phyloP scores from a whole-genome alignment of 2,329 filamentous ascomycete species.

The Verticillium isaacii region DNA sequence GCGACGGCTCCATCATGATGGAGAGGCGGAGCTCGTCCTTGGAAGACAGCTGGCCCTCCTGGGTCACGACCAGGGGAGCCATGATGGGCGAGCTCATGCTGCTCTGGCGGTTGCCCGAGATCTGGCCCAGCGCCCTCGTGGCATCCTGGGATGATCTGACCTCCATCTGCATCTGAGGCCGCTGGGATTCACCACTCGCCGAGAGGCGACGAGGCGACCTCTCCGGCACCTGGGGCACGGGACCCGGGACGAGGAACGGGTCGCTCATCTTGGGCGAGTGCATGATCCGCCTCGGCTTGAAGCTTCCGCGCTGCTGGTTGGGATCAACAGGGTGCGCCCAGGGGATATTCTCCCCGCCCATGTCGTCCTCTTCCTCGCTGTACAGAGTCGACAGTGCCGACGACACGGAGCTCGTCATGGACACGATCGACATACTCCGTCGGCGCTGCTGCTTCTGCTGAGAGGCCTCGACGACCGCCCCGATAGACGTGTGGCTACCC shows the following conservation, averaged over 20 bases:
- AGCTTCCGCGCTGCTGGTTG: neutral
- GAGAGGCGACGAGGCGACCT: conserved; percentile 2
- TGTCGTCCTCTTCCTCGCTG: conserved; percentile 44
- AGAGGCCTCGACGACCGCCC: conserved; percentile 14
- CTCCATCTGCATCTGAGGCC: neutral
- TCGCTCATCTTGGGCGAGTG: conserved; percentile 10
- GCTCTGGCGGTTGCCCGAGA: conserved; percentile 1
- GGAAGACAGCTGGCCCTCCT: neutral
- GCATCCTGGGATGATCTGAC: neutral
- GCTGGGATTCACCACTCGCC: neutral
- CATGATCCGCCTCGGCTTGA: conserved; percentile 1
- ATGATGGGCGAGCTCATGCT: conserved; percentile 8
- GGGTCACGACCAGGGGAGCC: conserved; percentile 1
- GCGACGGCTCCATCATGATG: conserved; percentile 2
- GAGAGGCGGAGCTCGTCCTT: conserved; percentile 2
- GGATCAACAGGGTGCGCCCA: neutral
- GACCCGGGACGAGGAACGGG: conserved; percentile 5
- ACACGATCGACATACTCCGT: conserved; percentile 16
- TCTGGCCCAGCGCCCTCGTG: neutral
- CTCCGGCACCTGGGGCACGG: neutral
- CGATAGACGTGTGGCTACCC: neutral
- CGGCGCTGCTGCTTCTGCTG: conserved; percentile 10
- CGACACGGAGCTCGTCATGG: conserved; percentile 39
- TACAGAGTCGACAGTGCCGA: conserved; percentile 54
- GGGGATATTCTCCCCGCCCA: neutral